A percentile compares a stretch with the other conserved stretches of the same genome.
Conservation (phyloP, 2,329 filamentous ascomycete species). For the Magnaporthiopsis poae region DNA sequence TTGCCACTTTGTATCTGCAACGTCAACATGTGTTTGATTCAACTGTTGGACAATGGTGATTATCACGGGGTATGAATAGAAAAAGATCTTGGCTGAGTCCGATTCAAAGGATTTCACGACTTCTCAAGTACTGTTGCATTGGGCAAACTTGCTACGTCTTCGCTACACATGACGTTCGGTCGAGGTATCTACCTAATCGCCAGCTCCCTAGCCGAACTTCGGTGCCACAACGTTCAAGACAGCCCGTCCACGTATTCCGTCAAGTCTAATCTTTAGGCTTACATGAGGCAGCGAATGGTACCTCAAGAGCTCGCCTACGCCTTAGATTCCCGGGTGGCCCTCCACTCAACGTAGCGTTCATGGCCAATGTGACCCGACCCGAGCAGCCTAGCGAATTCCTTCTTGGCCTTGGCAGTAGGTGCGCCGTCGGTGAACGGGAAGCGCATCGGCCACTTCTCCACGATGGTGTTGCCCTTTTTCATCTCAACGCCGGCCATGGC, state of each 20-base stretch:
- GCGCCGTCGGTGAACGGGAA: not conserved
- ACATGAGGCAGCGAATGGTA: not conserved
- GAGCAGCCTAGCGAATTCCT: not conserved
- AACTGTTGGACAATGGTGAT: not conserved
- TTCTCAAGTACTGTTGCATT: not conserved
- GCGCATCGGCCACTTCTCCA: slow-evolving; percentile 3
- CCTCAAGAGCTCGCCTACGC: not conserved
- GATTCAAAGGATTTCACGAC: not conserved
- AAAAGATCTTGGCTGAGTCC: not conserved
- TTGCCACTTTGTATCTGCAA: not conserved
- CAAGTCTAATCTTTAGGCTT: too few relatives aligned
- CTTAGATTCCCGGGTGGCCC: not conserved
- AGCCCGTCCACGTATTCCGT: too few relatives aligned
- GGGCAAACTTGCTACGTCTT: not conserved
- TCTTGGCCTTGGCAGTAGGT: not conserved
- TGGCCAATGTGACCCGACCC: not conserved
- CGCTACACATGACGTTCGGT: not conserved
- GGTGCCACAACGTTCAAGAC: too few relatives aligned
- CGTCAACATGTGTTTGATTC: not conserved
- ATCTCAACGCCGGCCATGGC: not conserved
- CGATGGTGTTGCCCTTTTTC: not conserved
- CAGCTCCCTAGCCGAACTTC: too few relatives aligned
- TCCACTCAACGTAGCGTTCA: not conserved
- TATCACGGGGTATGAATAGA: not conserved
- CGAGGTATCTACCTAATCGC: too few relatives aligned